Evolutionary conservation across 2,329 filamentous ascomycete genomes (phyloP), one percentile per base, ranked within the genome.

Genomic region (Colletotrichum musicola): DNA sequence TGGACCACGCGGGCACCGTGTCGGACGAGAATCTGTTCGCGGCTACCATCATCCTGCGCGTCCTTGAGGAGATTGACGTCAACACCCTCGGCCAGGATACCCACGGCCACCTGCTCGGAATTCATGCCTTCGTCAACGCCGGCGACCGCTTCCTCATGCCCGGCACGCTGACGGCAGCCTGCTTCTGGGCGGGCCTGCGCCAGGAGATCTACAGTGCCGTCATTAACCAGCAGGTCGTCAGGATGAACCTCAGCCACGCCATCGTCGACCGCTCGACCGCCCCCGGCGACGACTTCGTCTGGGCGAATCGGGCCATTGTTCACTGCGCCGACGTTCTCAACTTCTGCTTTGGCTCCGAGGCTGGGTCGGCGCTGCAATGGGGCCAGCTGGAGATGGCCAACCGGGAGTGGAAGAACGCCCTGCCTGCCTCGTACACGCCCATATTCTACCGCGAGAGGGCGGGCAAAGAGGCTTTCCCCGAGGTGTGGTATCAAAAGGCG

Each of bases 311-410:
- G n/a, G 87, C 89, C 22, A 83, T 91, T 0, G 83, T 89, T 2
- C 86, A 89, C 72, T 88, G 88, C 60, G 88, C 88, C 22, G 87
- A 90, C 69, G 87, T 90, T 2, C 77, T 91, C 20, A 88, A 90
- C 69, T 90, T 85, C 73, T 91, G 89, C 74, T 91, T 90, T 72
- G 83, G 84, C 4, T 77, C 82, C 22, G 71, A 74, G 74, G 66
- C 69, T 38, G 66, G 60, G 44, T 65, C 65, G 20, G 60, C 58
- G 2, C 47, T 69, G 40, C 68, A 56, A 59, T 71, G 70, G 70
- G 64, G 63, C 53, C 62, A 68, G 40, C 64, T 71, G n/a, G 63
- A 63, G 16, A 65, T 68, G 58, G 70, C 70, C 20, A 71, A 71
- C 68, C 68, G 64, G 40, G 64, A 70, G 38, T 71, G 70, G 70